Evolutionary conservation across 345 rosid genomes (phyloP).

Genomic region (Lumnitzera racemosa): DNA sequence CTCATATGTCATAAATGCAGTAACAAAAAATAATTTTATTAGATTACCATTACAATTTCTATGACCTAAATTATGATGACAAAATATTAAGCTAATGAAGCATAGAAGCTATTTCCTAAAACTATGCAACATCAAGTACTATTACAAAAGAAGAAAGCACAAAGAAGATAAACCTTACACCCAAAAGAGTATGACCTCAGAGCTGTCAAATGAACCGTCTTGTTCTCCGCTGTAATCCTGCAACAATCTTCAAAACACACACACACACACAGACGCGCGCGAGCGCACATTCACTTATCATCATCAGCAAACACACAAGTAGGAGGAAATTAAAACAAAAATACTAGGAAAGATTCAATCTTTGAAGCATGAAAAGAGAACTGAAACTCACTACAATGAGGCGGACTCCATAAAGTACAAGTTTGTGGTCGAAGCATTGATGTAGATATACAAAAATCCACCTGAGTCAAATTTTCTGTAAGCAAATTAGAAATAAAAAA

Average conservation of each 20-base stretch:
- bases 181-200: slow-evolving; percentile 12
- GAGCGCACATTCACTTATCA: background rate
- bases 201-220: slow-evolving; percentile 18
- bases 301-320: too few relatives aligned
- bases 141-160: background rate
- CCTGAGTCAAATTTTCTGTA: too few relatives aligned
- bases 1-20: too few relatives aligned
- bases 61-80: too few relatives aligned
- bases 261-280: too few relatives aligned
- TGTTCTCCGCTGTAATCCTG: slow-evolving; percentile 17
- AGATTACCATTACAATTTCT: too few relatives aligned
- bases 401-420: too few relatives aligned
- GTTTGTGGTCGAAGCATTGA: too few relatives aligned
- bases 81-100: background rate
- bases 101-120: background rate
- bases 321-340: too few relatives aligned
- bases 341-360: background rate
- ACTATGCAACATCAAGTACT: slow-evolving; percentile 7
- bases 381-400: background rate
- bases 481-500: too few relatives aligned
- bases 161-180: slow-evolving; percentile 29
- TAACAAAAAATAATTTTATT: too few relatives aligned
- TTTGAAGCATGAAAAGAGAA: background rate
- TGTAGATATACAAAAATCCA: too few relatives aligned
- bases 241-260: slow-evolving; percentile 8